phyloP scores from a whole-genome alignment of 305 asterid species.

The Solanum hybrid region DNA sequence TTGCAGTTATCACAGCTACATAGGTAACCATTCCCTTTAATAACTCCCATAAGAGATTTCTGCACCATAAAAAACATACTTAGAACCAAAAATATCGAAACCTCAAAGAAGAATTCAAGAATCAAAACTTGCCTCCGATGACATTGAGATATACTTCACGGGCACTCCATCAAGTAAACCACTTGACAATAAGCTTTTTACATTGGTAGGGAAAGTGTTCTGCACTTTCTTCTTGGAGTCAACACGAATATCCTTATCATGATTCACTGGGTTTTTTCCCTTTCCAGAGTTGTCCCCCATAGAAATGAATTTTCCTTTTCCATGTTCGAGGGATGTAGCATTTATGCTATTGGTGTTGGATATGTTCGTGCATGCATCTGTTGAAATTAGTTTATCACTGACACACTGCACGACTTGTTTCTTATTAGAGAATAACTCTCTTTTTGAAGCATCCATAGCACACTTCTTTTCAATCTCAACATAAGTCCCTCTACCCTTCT shows the following conservation, averaged over 20 bases:
- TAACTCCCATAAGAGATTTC: neutral
- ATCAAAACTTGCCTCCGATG: neutral
- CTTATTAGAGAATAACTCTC: no score
- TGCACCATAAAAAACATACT: neutral
- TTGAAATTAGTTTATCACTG: neutral
- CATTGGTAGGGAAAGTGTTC: neutral
- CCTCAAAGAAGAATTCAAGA: neutral
- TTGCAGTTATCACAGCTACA: conserved; percentile 44
- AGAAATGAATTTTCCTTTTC: neutral
- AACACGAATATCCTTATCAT: neutral
- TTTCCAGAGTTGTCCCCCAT: neutral
- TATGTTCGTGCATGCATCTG: neutral
- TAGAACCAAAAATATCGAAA: neutral
- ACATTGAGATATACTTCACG: no score
- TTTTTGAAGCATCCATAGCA: no score
- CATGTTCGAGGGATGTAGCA: neutral
- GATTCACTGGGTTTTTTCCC: neutral
- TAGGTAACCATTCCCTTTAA: neutral
- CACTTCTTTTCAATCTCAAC: no score
- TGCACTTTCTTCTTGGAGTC: neutral
- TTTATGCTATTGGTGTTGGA: neutral
- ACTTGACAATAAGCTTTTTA: no score
- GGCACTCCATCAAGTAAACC: neutral
- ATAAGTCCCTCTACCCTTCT: no score
- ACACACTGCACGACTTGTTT: neutral